Evolutionary conservation across 1,284 basidiomycete species (phyloP).

Genomic region (Sporisorium exsertum): DNA sequence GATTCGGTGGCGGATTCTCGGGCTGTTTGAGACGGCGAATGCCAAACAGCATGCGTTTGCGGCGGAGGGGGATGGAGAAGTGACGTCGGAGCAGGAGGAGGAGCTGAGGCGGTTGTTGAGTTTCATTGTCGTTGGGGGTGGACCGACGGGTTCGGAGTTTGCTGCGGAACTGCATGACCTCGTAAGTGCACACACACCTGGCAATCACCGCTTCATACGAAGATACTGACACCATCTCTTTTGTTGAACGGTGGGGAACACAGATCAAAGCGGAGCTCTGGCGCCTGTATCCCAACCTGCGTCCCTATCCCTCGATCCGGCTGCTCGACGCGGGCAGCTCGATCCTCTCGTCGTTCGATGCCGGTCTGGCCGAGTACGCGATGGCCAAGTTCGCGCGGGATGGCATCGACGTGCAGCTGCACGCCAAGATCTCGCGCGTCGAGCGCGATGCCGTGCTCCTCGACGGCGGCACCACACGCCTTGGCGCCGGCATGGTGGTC

Average conservation of each 20-base stretch:
- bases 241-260: no score
- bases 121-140: conserved; percentile 57
- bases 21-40: conserved; percentile 83
- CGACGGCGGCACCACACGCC: background rate
- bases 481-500: conserved; percentile 77
- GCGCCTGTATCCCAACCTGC: conserved; percentile 69
- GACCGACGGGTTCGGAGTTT: conserved; percentile 54
- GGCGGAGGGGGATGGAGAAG: conserved; percentile 74
- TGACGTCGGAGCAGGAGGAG: conserved; percentile 74
- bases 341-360: conserved; percentile 66
- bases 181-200: background rate
- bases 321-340: conserved; percentile 56
- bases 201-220: no score
- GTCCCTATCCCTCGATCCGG: conserved; percentile 27
- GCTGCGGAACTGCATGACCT: conserved; percentile 85
- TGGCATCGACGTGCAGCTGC: conserved; percentile 36
- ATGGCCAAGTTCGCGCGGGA: conserved; percentile 56
- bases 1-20: conserved; percentile 80
- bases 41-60: conserved; percentile 2
- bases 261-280: conserved; percentile 74
- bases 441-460: conserved; percentile 19
- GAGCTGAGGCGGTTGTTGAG: conserved; percentile 24
- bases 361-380: conserved; percentile 58
- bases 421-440: conserved; percentile 31
- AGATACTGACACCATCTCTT: no score